Conservation (phyloP, 2,329 filamentous ascomycete genomes). For the Exophiala lecanii-corni region DNA sequence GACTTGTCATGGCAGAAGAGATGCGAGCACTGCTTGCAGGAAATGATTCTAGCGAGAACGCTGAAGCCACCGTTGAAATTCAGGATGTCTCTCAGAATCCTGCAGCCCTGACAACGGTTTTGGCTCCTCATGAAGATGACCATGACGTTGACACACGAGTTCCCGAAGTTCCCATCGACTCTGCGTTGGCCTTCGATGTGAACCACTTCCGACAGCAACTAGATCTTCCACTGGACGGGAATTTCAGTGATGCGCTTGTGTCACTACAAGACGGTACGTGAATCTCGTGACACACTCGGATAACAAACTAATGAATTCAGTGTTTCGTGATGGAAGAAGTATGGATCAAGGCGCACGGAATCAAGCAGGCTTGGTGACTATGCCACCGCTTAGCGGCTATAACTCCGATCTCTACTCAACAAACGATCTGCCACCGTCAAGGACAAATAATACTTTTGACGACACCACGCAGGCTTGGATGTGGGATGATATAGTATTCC, state of each 20-base stretch:
- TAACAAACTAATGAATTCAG: slow-evolving; percentile 1
- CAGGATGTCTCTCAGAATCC: background rate
- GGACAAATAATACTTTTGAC: slow-evolving; percentile 11
- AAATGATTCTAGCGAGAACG: background rate
- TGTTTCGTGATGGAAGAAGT: slow-evolving; percentile 12
- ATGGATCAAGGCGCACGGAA: background rate
- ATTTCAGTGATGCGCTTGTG: slow-evolving; percentile 19
- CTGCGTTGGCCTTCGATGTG: background rate
- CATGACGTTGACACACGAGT: background rate
- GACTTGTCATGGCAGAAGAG: slow-evolving; percentile 17
- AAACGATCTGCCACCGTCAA: slow-evolving; percentile 1
- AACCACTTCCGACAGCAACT: slow-evolving; percentile 1
- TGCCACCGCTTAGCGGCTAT: background rate
- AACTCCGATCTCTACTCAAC: background rate
- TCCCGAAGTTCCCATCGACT: background rate
- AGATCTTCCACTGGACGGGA: slow-evolving; percentile 10
- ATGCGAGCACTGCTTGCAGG: slow-evolving; percentile 16
- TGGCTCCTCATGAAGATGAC: background rate
- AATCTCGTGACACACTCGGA: background rate
- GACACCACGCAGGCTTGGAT: slow-evolving; percentile 16
- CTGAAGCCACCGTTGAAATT: background rate
- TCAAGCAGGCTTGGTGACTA: background rate
- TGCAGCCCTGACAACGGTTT: background rate
- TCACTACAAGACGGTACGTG: slow-evolving; percentile 18
- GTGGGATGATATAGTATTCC: slow-evolving; percentile 18